Evolutionary conservation across 441 rosid genomes (phyloP).

Genomic region (Raphanus hybrid): DNA sequence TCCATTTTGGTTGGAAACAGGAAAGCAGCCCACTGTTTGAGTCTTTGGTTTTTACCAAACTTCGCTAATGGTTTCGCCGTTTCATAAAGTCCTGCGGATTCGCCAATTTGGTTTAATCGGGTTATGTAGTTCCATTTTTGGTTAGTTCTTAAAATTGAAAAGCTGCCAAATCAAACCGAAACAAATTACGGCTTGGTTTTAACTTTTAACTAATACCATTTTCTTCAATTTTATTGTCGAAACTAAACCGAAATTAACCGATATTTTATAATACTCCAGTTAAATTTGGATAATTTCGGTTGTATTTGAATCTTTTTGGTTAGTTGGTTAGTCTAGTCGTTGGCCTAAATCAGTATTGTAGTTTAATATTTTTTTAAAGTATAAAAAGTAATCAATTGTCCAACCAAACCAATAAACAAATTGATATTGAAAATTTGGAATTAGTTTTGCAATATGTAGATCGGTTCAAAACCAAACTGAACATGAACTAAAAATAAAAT

Average conservation of each 20-base stretch:
- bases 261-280: background rate
- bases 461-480: no score
- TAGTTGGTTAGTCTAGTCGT: background rate
- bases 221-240: background rate
- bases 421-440: no score
- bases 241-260: background rate
- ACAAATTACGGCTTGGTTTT: background rate
- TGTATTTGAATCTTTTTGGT: background rate
- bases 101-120: background rate
- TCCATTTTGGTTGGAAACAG: background rate
- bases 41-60: conserved; percentile 6
- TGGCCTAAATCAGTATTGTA: background rate
- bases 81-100: background rate
- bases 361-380: no score
- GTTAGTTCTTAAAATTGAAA: background rate
- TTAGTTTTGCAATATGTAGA: no score
- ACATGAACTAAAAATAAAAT: no score
- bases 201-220: background rate
- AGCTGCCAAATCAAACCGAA: background rate
- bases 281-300: background rate
- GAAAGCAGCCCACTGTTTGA: conserved; percentile 4
- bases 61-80: background rate
- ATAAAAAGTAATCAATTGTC: no score
- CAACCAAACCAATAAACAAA: no score
- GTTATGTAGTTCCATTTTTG: background rate